Base-by-base conservation (phyloP, 495 filamentous ascomycete genomes). In the Annulohypoxylon stygium region DNA sequence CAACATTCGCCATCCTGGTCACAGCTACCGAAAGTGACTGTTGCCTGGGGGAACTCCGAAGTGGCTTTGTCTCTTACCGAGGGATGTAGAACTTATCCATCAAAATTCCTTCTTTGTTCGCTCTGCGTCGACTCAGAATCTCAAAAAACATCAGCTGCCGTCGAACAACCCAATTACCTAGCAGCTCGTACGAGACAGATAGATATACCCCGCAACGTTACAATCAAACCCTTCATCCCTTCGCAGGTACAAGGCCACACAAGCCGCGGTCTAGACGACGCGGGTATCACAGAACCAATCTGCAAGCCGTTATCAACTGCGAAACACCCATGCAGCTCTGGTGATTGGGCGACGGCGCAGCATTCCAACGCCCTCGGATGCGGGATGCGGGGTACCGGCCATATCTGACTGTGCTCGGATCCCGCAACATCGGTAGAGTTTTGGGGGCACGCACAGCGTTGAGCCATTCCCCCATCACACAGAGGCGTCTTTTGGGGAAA, bases 311-410 rank as follows among this genome's bases (percentile, higher is more conserved):
- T 75, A 75, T 75, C 71, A 34, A 25, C 30, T 30, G 30, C 41
- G 14, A 51, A 14, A 30, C 20, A 69, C 53, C 61, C 55, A 47
- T 62, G 66, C 34, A 63, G 14, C 57, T 30, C 23, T 39, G 34
- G n/a, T 74, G 66, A 75, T 75, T 70, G 67, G 67, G 45, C 50
- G 53, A 18, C 63, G 67, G 51, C 63, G 37, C 67, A 50, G 59
- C 67, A 74, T 64, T 51, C 62, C 62, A 43, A 59, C 39, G 51
- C 48, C 53, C 47, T 65, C 59, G 72, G 67, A 67, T 75, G 72
- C 72, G 72, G 72, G 72, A 67, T 75, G 72, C 72, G 72, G 72
- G 72, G 72, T 75, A 75, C 72, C 50, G 41, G 11, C 37, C 48
- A 57, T 41, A n/a, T 47, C 51, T 65, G 39, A 65, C 61, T 39